Conservation (phyloP, 2,329 filamentous ascomycete genomes). For the Sphaerulina populicola region DNA sequence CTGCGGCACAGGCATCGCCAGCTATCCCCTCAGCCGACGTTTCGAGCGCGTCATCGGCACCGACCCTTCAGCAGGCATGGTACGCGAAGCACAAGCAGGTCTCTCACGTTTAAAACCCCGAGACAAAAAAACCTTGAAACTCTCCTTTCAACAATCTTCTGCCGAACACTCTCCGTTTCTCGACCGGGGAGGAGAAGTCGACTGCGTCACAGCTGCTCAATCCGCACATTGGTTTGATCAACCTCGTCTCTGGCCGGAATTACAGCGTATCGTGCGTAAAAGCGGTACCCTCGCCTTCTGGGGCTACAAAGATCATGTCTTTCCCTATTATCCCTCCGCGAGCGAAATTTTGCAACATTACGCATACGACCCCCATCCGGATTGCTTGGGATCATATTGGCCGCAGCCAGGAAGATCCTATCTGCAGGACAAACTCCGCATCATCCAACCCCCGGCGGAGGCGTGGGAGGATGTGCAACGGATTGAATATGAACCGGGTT, state of each 20-base stretch:
- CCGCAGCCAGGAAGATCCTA: slow-evolving; percentile 52
- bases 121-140: too few species aligned
- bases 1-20: slow-evolving; percentile 53
- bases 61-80: slow-evolving; percentile 53
- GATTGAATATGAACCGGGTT: slow-evolving; percentile 51
- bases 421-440: slow-evolving; percentile 46
- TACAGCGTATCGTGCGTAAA: slow-evolving; percentile 46
- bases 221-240: slow-evolving; percentile 62
- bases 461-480: slow-evolving; percentile 49
- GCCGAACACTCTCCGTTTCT: slow-evolving; percentile 49
- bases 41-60: slow-evolving; percentile 48
- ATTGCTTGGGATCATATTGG: slow-evolving; percentile 52
- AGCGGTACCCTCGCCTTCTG: slow-evolving; percentile 57
- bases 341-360: slow-evolving; percentile 49
- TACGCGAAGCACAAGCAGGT: slow-evolving; percentile 29
- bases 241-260: slow-evolving; percentile 46
- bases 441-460: slow-evolving; percentile 44
- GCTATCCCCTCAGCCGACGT: slow-evolving; percentile 46
- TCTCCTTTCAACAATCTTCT: slow-evolving; percentile 44
- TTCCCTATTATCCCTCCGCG: slow-evolving; percentile 47
- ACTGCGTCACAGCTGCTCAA: slow-evolving; percentile 47
- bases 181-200: slow-evolving; percentile 41
- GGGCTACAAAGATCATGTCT: slow-evolving; percentile 58
- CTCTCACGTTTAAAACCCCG: slow-evolving; percentile 15
- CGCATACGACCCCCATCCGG: slow-evolving; percentile 45